Percentiles rank a stretch among this genome's conserved stretches.
These are phyloP conservation scores for Biscogniauxia marginata DNA, from an alignment of 2,329 filamentous ascomycete genomes.

Conservation along the genomic window DNA sequence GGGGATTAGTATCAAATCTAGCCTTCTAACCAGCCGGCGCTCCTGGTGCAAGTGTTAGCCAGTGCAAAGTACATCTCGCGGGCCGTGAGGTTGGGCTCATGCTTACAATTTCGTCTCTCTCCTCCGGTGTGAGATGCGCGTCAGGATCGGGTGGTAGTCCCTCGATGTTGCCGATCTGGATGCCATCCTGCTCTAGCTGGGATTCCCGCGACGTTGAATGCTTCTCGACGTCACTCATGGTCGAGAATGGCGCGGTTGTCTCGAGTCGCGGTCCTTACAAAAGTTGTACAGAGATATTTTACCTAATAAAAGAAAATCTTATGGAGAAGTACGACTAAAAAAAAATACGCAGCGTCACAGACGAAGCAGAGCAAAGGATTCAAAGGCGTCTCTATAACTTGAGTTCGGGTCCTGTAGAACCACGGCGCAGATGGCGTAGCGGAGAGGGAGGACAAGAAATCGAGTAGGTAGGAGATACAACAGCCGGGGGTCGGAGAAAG, in stretches of 20 bases:
- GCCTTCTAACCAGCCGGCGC: conserved; percentile 30
- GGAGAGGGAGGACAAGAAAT: background rate
- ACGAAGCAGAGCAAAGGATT: background rate
- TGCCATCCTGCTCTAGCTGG: conserved; percentile 13
- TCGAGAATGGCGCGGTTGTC: background rate
- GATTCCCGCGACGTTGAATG: conserved; percentile 23
- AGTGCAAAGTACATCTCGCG: background rate
- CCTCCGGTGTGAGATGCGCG: conserved; percentile 54
- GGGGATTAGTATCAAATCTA: conserved; percentile 36
- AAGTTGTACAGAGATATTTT: background rate
- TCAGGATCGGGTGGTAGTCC: conserved; percentile 50
- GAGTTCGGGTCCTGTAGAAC: background rate
- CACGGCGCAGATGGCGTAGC: background rate
- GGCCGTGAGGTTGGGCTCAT: background rate
- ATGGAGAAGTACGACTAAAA: background rate
- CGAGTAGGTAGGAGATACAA: background rate
- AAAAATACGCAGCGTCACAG: background rate
- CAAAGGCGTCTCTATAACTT: background rate
- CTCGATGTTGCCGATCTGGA: conserved; percentile 7
- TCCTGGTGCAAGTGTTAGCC: conserved; percentile 27
- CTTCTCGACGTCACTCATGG: conserved; percentile 33
- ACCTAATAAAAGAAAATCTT: background rate
- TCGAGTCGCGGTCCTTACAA: background rate
- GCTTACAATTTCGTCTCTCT: conserved; percentile 53
- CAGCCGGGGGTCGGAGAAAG: background rate